phyloP scores from a whole-genome alignment of 768 basidiomycete genomes.

The Rubroboletus pulcherrimus region DNA sequence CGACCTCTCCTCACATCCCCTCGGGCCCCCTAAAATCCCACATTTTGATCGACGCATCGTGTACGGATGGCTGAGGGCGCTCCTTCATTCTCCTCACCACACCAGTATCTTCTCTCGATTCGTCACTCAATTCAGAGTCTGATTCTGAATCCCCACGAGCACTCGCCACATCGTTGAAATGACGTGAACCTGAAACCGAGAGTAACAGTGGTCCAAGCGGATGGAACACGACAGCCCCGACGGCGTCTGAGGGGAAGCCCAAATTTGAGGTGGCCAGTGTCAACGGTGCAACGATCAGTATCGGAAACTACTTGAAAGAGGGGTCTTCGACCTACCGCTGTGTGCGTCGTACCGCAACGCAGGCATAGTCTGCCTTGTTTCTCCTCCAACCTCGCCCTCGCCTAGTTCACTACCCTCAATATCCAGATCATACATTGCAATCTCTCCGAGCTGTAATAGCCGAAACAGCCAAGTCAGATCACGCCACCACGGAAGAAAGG shows the following conservation, averaged over 20 bases:
- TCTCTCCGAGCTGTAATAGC: constrained; percentile 47
- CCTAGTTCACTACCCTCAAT: neutral
- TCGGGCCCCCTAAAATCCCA: constrained; percentile 18
- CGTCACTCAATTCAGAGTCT: constrained; percentile 16
- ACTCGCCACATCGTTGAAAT: constrained; percentile 40
- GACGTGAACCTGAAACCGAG: constrained; percentile 76
- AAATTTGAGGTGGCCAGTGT: neutral
- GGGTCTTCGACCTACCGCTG: constrained; percentile 40
- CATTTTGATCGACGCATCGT: constrained; percentile 27
- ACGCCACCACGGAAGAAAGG: neutral
- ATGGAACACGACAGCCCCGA: constrained; percentile 73
- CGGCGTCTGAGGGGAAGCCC: constrained; percentile 47
- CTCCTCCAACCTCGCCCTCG: constrained; percentile 1
- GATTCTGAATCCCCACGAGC: constrained; percentile 9
- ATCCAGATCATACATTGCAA: constrained; percentile 56
- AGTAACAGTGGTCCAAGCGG: constrained; percentile 56
- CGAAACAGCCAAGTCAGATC: neutral
- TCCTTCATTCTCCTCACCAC: constrained; percentile 7
- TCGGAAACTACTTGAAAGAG: neutral
- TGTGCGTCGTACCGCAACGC: constrained; percentile 49
- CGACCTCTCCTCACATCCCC: neutral
- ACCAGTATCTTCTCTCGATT: neutral
- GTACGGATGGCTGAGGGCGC: constrained; percentile 16
- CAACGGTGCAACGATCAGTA: neutral
- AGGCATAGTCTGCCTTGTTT: constrained; percentile 23